Evolutionary conservation across 345 rosid genomes (phyloP), one percentile per base, ranked within the genome.

Genomic region (Hibiscus syriacus): DNA sequence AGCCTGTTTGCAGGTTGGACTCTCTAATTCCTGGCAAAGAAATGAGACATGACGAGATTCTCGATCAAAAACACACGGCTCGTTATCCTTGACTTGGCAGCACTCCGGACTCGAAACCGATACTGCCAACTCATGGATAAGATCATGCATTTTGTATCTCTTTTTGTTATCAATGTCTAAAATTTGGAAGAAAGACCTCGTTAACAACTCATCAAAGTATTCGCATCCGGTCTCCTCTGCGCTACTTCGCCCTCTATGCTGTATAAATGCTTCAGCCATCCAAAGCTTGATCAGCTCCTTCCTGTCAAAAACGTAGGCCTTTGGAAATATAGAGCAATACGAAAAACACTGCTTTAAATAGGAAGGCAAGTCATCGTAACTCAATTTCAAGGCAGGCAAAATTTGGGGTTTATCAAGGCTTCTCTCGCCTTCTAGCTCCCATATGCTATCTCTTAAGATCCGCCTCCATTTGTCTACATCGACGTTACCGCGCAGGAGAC

Each of bases 141-240:
- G 80, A 48, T 79, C 83, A 17, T 79, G 80, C 78, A 79, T 76
- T 25, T 26, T 72, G 29, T 71, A 73, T 27, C 46, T 17, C 60
- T 9, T 66, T 46, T 38, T 61, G 30, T 14, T 25, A 6, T 74
- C 67, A 2, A 59, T 45, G 5, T 46, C 25, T 26, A 59, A 20
- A 32, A 0, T 38, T 43, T 80, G 83, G 30, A 80, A 79, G 69
- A 79, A 79, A 2, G 80, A 76, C 68, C 73, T 70, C 48, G 13
- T 49, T 23, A 67, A 22, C 56, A 80, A 61, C 19, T 64, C 69
- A 27, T 76, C 63, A 52, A 76, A 74, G 39, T 71, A 76, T 39
- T 61, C 74, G 0, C 16, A 19, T 12, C 78, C 83, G 17, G 53
- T 30, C 10, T 73, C 62, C 59, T 70, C 75, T 16, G 4, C 10